Evolutionary conservation across 495 filamentous ascomycete genomes (phyloP).

Genomic region (Alectoria sarmentosa): DNA sequence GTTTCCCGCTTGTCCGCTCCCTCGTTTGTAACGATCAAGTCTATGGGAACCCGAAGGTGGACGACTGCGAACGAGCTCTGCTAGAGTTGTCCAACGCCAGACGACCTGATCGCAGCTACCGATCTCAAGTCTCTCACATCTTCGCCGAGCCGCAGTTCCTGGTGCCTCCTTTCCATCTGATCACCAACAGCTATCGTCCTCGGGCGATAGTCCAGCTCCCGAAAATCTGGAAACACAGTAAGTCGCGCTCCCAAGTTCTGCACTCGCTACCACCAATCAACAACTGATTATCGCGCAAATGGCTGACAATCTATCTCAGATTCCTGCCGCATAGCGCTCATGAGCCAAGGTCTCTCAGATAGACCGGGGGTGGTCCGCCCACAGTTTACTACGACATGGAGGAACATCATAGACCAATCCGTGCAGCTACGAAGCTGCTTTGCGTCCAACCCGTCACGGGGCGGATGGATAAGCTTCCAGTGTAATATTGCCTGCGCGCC

Average conservation of each 20-base stretch:
- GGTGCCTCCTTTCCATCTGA: not conserved
- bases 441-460: not conserved
- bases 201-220: conserved; percentile 1
- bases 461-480: not conserved
- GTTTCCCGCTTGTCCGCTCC: not conserved
- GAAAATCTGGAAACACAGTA: conserved; percentile 6
- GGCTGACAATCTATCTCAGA: not conserved
- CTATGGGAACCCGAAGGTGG: not conserved
- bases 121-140: not conserved
- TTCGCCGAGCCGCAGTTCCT: conserved; percentile 5
- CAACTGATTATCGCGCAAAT: not conserved
- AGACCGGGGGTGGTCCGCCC: not conserved
- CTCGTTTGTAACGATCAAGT: not conserved
- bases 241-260: not conserved
- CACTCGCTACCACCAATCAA: not conserved
- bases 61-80: not conserved
- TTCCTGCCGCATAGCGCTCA: conserved; percentile 2
- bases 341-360: not conserved
- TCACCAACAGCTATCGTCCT: not conserved
- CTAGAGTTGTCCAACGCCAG: not conserved
- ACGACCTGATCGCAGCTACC: not conserved
- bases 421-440: not conserved
- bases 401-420: not conserved
- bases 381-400: not conserved
- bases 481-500: not conserved